phyloP scores from a whole-genome alignment of 2,329 filamentous ascomycete species.

The Penicillium sumatraense region DNA sequence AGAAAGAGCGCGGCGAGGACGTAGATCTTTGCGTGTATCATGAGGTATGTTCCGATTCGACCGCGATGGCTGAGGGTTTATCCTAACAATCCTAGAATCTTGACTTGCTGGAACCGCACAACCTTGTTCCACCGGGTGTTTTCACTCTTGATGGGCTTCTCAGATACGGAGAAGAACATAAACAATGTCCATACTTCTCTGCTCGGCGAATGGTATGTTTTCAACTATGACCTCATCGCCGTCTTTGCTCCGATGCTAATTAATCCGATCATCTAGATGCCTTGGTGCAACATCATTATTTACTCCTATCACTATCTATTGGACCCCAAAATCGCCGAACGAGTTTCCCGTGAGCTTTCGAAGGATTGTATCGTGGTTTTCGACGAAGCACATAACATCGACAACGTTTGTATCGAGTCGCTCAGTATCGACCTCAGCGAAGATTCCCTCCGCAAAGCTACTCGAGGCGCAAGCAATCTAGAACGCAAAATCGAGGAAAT shows the following conservation, averaged over 20 bases:
- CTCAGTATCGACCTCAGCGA: conserved; percentile 96
- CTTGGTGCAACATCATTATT: conserved; percentile 98
- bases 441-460: conserved; percentile 88
- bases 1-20: conserved; percentile 92
- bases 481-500: conserved; percentile 91
- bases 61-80: not conserved
- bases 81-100: conserved; percentile 68
- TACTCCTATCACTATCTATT: conserved; percentile 99
- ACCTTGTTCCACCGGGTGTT: conserved; percentile 89
- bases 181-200: conserved; percentile 98
- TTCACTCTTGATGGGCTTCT: conserved; percentile 92
- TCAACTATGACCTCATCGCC: not conserved
- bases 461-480: conserved; percentile 85
- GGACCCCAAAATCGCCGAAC: conserved; percentile 95
- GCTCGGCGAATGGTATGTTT: conserved; percentile 80
- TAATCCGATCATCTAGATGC: conserved; percentile 68
- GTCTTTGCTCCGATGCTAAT: conserved; percentile 24
- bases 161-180: conserved; percentile 89
- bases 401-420: conserved; percentile 98
- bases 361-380: conserved; percentile 99
- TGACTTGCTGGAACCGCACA: conserved; percentile 91
- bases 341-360: conserved; percentile 92
- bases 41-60: conserved; percentile 62
- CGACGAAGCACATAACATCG: conserved; percentile 98
- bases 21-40: conserved; percentile 96